phyloP scores from a whole-genome alignment of 176 grass and related monocot genomes.

The Aegilops longissima region DNA sequence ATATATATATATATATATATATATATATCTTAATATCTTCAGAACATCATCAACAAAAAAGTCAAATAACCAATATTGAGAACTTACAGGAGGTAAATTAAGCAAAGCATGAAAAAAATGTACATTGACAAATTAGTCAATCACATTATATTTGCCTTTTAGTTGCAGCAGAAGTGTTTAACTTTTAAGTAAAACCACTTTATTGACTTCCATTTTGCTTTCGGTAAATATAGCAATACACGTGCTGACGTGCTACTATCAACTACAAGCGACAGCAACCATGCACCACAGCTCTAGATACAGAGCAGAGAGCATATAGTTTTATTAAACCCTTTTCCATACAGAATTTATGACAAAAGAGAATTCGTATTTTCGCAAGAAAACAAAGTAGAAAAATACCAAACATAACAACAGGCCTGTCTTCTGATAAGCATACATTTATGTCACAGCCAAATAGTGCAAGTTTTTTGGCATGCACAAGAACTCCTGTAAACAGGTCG shows the following conservation, averaged over 20 bases:
- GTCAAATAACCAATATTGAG: background rate
- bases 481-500: background rate
- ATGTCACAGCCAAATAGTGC: background rate
- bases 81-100: background rate
- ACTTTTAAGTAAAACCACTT: background rate
- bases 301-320: background rate
- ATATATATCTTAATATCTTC: background rate
- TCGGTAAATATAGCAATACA: background rate
- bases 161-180: background rate
- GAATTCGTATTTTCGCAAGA: background rate
- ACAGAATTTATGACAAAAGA: background rate
- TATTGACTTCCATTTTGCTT: background rate
- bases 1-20: too few species aligned
- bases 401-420: background rate
- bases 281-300: background rate
- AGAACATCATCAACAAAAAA: background rate
- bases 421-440: slow-evolving; percentile 15
- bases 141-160: background rate
- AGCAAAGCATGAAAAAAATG: background rate
- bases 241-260: background rate
- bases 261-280: background rate
- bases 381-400: background rate
- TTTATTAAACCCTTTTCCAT: background rate
- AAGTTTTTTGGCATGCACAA: slow-evolving; percentile 2
- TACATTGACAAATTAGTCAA: background rate